Evolutionary conservation across 805 yeast genomes (phyloP).

Genomic region (Cyberlindnera maritima): DNA sequence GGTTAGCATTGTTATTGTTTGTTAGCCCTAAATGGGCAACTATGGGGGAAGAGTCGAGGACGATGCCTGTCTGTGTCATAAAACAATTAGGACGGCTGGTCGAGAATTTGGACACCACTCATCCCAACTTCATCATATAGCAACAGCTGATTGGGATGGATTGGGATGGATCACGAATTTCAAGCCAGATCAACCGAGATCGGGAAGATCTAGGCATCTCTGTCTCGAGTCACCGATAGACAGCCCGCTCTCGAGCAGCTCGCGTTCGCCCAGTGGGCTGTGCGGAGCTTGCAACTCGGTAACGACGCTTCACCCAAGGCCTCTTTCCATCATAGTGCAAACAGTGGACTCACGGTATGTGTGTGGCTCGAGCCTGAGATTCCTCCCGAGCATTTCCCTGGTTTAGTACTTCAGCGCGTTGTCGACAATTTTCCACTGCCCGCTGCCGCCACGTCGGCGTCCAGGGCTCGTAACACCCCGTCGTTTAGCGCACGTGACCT

Average conservation of each 20-base stretch:
- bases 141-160: too few species aligned
- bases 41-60: not conserved
- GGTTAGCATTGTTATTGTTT: not conserved
- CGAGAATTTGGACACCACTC: too few species aligned
- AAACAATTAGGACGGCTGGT: too few species aligned
- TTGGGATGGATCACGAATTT: not conserved
- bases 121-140: too few species aligned
- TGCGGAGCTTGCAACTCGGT: too few species aligned
- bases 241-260: too few species aligned
- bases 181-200: not conserved
- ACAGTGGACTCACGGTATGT: not conserved
- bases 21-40: not conserved
- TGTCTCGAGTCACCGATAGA: too few species aligned
- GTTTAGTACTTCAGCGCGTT: not conserved
- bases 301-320: too few species aligned
- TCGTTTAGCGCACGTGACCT: not conserved
- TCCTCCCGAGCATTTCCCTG: too few species aligned
- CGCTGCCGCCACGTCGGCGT: not conserved
- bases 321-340: not conserved
- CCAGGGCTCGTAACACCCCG: not conserved
- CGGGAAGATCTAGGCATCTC: too few species aligned
- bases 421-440: slow-evolving; percentile 9
- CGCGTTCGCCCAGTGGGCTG: too few species aligned
- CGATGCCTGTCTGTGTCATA: too few species aligned
- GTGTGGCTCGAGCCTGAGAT: not conserved